Percentiles rank a stretch among this genome's conserved stretches.
Conservation (phyloP, 2,329 filamentous ascomycete genomes). For the Penicillium psychrosexuale region DNA sequence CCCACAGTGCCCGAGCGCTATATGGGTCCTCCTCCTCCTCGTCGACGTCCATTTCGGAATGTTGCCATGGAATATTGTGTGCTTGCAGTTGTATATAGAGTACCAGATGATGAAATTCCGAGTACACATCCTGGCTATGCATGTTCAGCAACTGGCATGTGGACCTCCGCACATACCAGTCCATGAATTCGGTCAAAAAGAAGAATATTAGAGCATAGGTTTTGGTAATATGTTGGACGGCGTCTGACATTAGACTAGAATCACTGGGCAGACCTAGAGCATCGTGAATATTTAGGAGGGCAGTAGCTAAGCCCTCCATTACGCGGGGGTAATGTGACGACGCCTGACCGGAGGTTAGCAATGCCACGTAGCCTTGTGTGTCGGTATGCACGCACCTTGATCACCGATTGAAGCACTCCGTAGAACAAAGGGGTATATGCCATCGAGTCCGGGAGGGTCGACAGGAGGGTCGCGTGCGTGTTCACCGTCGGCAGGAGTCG, state of each 20-base stretch:
- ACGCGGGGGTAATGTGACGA: slow-evolving; percentile 35
- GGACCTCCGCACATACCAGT: slow-evolving; percentile 36
- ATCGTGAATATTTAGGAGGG: slow-evolving; percentile 34
- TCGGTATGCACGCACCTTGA: slow-evolving; percentile 30
- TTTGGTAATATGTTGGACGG: slow-evolving; percentile 25
- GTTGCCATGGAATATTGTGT: slow-evolving; percentile 15
- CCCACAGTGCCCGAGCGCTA: slow-evolving; percentile 28
- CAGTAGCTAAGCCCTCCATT: slow-evolving; percentile 34
- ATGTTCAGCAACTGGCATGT: slow-evolving; percentile 37
- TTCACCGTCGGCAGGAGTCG: slow-evolving; percentile 30
- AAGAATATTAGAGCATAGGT: slow-evolving; percentile 38
- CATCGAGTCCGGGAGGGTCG: slow-evolving; percentile 27
- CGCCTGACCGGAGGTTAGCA: slow-evolving; percentile 24
- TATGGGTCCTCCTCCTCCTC: slow-evolving; percentile 20
- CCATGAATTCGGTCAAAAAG: slow-evolving; percentile 38
- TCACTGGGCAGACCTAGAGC: slow-evolving; percentile 24
- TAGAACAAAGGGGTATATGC: slow-evolving; percentile 34
- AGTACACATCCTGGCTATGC: slow-evolving; percentile 35
- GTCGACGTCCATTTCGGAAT: slow-evolving; percentile 26
- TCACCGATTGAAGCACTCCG: slow-evolving; percentile 35
- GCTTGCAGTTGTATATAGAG: slow-evolving; percentile 29
- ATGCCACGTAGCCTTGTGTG: background rate
- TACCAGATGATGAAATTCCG: slow-evolving; percentile 35
- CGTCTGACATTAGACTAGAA: slow-evolving; percentile 7
- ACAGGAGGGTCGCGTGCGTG: slow-evolving; percentile 27